Percentiles rank a stretch among this genome's conserved stretches.
phyloP scores from a whole-genome alignment of 2,329 filamentous ascomycete genomes.

The Pleoardoris graminearum region DNA sequence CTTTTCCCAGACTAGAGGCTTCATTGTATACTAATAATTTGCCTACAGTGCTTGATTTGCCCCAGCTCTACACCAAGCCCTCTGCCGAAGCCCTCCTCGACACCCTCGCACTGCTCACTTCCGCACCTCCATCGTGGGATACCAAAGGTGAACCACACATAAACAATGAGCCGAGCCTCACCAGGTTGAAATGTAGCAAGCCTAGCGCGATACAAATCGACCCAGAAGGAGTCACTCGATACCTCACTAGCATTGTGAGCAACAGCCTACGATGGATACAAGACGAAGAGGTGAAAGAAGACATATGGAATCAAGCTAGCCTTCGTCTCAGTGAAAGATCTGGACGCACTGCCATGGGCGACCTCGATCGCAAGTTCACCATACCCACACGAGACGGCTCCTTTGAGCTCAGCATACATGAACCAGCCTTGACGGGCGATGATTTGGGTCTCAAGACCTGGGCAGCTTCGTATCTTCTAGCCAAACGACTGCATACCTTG shows the following conservation, averaged over 20 bases:
- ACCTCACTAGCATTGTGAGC: slow-evolving; percentile 70
- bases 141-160: slow-evolving; percentile 50
- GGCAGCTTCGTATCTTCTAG: slow-evolving; percentile 86
- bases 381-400: slow-evolving; percentile 54
- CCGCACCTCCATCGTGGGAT: slow-evolving; percentile 71
- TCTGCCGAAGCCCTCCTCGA: slow-evolving; percentile 64
- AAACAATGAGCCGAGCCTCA: slow-evolving; percentile 31
- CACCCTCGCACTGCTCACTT: slow-evolving; percentile 67
- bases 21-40: slow-evolving; percentile 16
- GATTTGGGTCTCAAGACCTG: slow-evolving; percentile 93
- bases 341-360: slow-evolving; percentile 71
- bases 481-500: slow-evolving; percentile 64
- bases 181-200: slow-evolving; percentile 33
- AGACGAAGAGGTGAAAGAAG: slow-evolving; percentile 67
- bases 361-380: slow-evolving; percentile 63
- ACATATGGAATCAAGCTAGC: slow-evolving; percentile 78
- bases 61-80: slow-evolving; percentile 80
- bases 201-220: slow-evolving; percentile 43
- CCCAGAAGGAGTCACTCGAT: slow-evolving; percentile 60
- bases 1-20: background rate
- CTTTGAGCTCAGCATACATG: slow-evolving; percentile 70
- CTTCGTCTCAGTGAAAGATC: slow-evolving; percentile 81
- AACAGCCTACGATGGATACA: slow-evolving; percentile 70
- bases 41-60: slow-evolving; percentile 69
- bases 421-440: slow-evolving; percentile 86